These are phyloP conservation scores for Termitomyces sp. DNA, from an alignment of 768 basidiomycete genomes.

Conservation along the genomic window DNA sequence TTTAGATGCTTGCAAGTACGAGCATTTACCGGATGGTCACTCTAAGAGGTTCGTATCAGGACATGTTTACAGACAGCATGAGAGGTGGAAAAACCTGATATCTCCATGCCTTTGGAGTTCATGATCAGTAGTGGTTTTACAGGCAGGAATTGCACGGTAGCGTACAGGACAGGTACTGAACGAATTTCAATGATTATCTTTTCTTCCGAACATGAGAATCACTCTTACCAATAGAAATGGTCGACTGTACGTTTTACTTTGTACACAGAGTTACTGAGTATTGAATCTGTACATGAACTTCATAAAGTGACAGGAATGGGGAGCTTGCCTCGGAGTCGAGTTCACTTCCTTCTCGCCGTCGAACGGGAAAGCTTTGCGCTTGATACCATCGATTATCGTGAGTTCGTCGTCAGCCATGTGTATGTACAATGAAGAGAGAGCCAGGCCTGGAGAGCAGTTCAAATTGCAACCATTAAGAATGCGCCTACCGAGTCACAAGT, in stretches of 20 bases:
- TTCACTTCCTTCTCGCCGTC: slow-evolving; percentile 46
- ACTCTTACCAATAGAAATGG: slow-evolving; percentile 34
- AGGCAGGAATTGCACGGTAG: not conserved
- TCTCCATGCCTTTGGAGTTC: slow-evolving; percentile 23
- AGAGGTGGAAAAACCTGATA: slow-evolving; percentile 18
- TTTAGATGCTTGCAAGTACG: slow-evolving; percentile 45
- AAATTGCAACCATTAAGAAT: not conserved
- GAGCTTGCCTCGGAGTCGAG: slow-evolving; percentile 25
- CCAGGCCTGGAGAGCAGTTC: too few relatives aligned
- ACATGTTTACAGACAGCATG: not conserved
- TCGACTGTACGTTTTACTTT: slow-evolving; percentile 38
- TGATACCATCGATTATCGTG: slow-evolving; percentile 44
- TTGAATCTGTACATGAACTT: not conserved
- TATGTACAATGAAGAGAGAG: not conserved
- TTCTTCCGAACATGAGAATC: not conserved
- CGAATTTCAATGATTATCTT: not conserved
- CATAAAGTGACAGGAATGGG: not conserved
- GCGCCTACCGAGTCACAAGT: not conserved
- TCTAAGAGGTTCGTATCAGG: slow-evolving; percentile 9
- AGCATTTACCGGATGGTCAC: slow-evolving; percentile 34
- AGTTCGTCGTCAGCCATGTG: slow-evolving; percentile 36
- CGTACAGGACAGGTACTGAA: slow-evolving; percentile 28
- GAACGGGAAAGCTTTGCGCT: slow-evolving; percentile 37
- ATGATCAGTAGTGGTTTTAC: not conserved
- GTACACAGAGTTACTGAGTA: slow-evolving; percentile 32